phyloP scores from a whole-genome alignment of 768 basidiomycete genomes.

The Leccinellum albellum region DNA sequence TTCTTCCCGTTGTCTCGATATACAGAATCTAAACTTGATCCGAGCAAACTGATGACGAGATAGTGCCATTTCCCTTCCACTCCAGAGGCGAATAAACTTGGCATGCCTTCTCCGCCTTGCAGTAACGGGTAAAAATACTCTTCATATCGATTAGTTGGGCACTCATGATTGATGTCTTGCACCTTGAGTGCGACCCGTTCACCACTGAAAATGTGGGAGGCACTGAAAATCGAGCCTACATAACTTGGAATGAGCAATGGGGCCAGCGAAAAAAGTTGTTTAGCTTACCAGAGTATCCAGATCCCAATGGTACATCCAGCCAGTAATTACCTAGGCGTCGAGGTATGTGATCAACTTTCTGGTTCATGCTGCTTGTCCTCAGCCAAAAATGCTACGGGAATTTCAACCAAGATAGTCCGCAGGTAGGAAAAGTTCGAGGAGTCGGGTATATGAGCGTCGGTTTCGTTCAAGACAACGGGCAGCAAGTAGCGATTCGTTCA shows the following conservation, averaged over 20 bases:
- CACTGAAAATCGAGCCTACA: conserved; percentile 70
- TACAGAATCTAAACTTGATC: conserved; percentile 62
- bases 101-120: conserved; percentile 73
- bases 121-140: conserved; percentile 63
- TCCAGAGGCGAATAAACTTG: conserved; percentile 62
- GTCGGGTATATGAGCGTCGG: background rate
- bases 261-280: background rate
- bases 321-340: conserved; percentile 55
- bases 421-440: background rate
- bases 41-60: conserved; percentile 75
- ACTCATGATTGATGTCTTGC: conserved; percentile 65
- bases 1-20: conserved; percentile 53
- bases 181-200: conserved; percentile 72
- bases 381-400: background rate
- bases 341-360: conserved; percentile 24
- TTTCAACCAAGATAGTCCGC: background rate
- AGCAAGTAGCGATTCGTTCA: background rate
- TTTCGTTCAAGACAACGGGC: background rate
- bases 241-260: background rate
- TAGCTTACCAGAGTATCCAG: conserved; percentile 68
- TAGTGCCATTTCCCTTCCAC: conserved; percentile 59
- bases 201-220: conserved; percentile 51
- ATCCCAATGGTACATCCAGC: conserved; percentile 57
- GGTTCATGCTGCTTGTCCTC: conserved; percentile 10
- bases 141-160: conserved; percentile 74